These are phyloP conservation scores for Pilobolus umbonatus DNA, from an alignment of 192 early-diverging fungal genomes.

Conservation along the genomic window DNA sequence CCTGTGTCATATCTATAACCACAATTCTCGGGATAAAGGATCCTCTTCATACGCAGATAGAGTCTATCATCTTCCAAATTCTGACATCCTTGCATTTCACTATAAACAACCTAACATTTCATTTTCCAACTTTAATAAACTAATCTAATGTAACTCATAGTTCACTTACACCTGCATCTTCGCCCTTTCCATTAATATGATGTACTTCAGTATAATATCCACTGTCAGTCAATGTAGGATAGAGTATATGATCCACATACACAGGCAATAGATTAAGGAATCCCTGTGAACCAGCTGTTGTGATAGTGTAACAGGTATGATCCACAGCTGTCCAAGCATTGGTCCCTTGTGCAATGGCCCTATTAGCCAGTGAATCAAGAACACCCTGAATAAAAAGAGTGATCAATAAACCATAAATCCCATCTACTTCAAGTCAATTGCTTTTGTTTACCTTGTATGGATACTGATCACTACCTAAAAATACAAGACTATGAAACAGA, in stretches of 20 bases:
- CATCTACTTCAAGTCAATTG: neutral
- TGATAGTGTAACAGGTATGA: constrained; percentile 55
- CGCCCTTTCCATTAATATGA: constrained; percentile 59
- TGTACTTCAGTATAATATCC: constrained; percentile 60
- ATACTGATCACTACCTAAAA: constrained; percentile 56
- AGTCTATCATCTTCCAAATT: constrained; percentile 41
- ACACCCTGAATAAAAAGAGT: constrained; percentile 39
- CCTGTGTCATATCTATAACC: constrained; percentile 61
- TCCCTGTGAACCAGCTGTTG: constrained; percentile 53
- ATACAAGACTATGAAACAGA: constrained; percentile 42
- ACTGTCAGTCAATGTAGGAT: constrained; percentile 55
- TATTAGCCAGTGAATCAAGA: constrained; percentile 58
- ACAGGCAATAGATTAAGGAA: constrained; percentile 56
- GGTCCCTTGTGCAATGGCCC: constrained; percentile 54
- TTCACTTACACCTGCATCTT: constrained; percentile 63
- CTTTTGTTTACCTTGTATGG: constrained; percentile 45
- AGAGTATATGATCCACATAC: constrained; percentile 59
- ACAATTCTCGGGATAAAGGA: constrained; percentile 53
- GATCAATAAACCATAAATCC: neutral
- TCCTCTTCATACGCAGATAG: constrained; percentile 41
- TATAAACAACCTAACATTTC: constrained; percentile 54
- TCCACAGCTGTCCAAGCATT: constrained; percentile 63
- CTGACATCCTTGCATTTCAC: constrained; percentile 60
- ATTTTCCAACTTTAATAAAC: neutral
- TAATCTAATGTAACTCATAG: constrained; percentile 5